Evolutionary conservation across 2,329 filamentous ascomycete genomes (phyloP).

Genomic region (Emericellopsis atlantica): DNA sequence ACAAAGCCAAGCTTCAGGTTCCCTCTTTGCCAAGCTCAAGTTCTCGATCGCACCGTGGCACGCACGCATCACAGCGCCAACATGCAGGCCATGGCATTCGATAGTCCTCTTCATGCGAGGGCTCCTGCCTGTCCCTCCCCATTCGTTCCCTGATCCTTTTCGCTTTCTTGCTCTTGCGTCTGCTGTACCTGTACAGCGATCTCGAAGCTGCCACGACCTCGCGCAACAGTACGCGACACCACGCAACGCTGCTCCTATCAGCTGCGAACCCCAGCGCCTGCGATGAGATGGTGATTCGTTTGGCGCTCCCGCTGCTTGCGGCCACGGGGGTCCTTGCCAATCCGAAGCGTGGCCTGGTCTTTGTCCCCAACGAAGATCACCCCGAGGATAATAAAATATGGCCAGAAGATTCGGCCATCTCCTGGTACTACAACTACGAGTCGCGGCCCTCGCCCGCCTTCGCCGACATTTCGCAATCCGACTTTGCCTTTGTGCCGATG

Average conservation of each 20-base stretch:
- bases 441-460: constrained; percentile 41
- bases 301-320: not conserved
- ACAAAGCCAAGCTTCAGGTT: too few species aligned
- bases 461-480: constrained; percentile 30
- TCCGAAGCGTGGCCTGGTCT: constrained; percentile 53
- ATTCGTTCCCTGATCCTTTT: too few species aligned
- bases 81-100: too few species aligned
- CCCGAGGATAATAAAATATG: constrained; percentile 55
- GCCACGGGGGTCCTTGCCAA: constrained; percentile 1
- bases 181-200: too few species aligned
- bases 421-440: constrained; percentile 80
- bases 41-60: too few species aligned
- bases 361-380: constrained; percentile 42
- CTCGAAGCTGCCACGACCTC: too few species aligned
- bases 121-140: too few species aligned
- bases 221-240: not conserved
- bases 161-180: too few species aligned
- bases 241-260: not conserved
- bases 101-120: too few species aligned
- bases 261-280: not conserved
- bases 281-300: not conserved
- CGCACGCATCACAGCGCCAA: too few species aligned
- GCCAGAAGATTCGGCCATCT: constrained; percentile 46
- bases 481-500: constrained; percentile 70
- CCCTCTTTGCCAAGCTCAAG: too few species aligned